These are phyloP conservation scores for Talaromyces piceae DNA, from an alignment of 2,329 filamentous ascomycete genomes.

Conservation along the genomic window DNA sequence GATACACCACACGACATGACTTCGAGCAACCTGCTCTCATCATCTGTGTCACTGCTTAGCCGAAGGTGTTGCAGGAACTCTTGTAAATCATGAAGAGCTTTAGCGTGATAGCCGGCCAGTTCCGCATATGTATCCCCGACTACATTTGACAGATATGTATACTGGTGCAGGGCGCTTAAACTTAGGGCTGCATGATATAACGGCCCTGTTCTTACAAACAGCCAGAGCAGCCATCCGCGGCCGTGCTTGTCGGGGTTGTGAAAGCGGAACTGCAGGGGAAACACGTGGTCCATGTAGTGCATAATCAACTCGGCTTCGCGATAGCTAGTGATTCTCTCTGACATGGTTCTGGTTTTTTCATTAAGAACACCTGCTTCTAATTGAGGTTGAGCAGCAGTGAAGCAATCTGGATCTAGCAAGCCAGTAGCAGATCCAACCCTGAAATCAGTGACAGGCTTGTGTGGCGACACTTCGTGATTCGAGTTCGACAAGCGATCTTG, in stretches of 20 bases:
- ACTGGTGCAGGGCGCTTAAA: slow-evolving; percentile 13
- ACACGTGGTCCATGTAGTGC: slow-evolving; percentile 15
- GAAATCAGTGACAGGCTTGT: neutral
- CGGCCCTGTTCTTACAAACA: slow-evolving; percentile 11
- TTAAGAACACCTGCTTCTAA: neutral
- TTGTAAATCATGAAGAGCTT: slow-evolving; percentile 11
- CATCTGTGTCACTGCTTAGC: neutral
- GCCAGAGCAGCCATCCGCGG: slow-evolving; percentile 13
- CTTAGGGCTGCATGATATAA: slow-evolving; percentile 14
- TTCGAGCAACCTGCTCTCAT: slow-evolving; percentile 10
- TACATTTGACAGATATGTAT: slow-evolving; percentile 4
- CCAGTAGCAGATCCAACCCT: neutral
- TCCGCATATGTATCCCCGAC: slow-evolving; percentile 9
- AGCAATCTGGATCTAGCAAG: neutral
- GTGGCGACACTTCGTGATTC: neutral
- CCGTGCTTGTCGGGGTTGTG: slow-evolving; percentile 7
- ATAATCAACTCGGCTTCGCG: slow-evolving; percentile 14
- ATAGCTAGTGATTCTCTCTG: slow-evolving; percentile 1
- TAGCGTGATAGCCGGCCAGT: slow-evolving; percentile 12
- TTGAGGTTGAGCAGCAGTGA: neutral
- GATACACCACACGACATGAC: slow-evolving; percentile 13
- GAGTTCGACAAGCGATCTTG: neutral
- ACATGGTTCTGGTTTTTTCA: neutral
- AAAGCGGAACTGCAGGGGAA: slow-evolving; percentile 14
- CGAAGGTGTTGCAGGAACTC: slow-evolving; percentile 11